Evolutionary conservation across 176 grass and related monocot species (phyloP).

Genomic region (Elaeis guineensis): DNA sequence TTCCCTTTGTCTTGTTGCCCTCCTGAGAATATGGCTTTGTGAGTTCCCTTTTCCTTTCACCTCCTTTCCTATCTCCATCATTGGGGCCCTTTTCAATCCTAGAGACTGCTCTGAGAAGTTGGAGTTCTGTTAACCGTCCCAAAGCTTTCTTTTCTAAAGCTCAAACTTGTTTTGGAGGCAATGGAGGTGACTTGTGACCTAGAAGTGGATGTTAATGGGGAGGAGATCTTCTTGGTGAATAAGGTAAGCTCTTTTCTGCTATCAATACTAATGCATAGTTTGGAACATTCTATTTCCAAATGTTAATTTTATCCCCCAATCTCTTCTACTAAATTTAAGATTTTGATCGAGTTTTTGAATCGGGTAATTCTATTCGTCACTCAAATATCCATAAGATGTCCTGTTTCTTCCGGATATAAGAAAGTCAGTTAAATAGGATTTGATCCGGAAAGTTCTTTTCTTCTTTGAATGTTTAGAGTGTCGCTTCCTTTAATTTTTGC

Average conservation of each 20-base stretch:
- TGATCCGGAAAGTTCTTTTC: no score
- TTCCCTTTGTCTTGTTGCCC: constrained; percentile 18
- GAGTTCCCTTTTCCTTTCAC: constrained; percentile 23
- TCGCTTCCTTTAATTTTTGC: no score
- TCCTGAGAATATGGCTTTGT: constrained; percentile 26
- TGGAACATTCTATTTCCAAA: no score
- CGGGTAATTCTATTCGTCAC: no score
- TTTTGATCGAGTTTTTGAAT: no score
- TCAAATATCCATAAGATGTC: no score
- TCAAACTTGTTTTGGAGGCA: neutral
- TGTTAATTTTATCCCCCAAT: no score
- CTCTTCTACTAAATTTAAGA: no score
- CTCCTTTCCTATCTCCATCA: constrained; percentile 45
- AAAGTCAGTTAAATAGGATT: no score
- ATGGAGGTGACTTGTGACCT: constrained; percentile 41
- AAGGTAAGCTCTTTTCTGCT: constrained; percentile 33
- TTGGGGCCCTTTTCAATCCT: constrained; percentile 21
- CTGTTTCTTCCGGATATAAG: no score
- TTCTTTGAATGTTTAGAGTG: no score
- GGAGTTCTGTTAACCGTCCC: neutral
- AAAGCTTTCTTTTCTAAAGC: neutral
- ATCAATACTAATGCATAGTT: no score
- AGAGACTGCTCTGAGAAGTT: neutral
- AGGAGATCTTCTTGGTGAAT: constrained; percentile 73
- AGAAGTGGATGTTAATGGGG: constrained; percentile 78